Percentiles rank a stretch among this genome's conserved stretches.
phyloP scores from a whole-genome alignment of 495 filamentous ascomycete species.

The Glonium stellatum region DNA sequence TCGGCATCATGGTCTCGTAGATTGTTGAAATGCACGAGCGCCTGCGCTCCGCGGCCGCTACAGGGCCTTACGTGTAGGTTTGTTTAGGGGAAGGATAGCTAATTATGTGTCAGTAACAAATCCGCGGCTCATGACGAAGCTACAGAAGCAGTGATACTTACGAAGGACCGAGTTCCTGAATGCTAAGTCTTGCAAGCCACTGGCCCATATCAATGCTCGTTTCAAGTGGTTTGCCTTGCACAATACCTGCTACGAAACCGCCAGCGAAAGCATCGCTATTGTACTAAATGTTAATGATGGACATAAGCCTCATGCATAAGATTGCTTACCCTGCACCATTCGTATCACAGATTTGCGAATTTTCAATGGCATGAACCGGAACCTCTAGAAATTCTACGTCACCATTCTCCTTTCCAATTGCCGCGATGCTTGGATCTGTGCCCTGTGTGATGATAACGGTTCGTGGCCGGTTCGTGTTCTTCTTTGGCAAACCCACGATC shows the following conservation, averaged over 20 bases:
- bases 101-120: slow-evolving; percentile 17
- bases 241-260: slow-evolving; percentile 83
- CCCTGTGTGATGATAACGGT: slow-evolving; percentile 92
- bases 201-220: slow-evolving; percentile 79
- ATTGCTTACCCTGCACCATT: slow-evolving; percentile 76
- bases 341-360: slow-evolving; percentile 80
- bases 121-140: background rate
- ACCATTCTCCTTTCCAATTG: slow-evolving; percentile 50
- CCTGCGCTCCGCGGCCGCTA: background rate
- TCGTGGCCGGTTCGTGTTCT: slow-evolving; percentile 69
- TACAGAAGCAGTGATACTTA: slow-evolving; percentile 45
- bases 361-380: slow-evolving; percentile 67
- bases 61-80: slow-evolving; percentile 45
- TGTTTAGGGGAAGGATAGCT: slow-evolving; percentile 83
- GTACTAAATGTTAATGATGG: no score
- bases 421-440: slow-evolving; percentile 79
- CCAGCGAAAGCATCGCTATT: slow-evolving; percentile 87
- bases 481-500: slow-evolving; percentile 83
- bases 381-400: slow-evolving; percentile 65
- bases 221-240: slow-evolving; percentile 71
- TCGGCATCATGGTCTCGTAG: slow-evolving; percentile 11
- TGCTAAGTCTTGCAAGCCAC: slow-evolving; percentile 88
- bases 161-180: slow-evolving; percentile 92
- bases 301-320: no score
- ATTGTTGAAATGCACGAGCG: slow-evolving; percentile 31